Evolutionary conservation across 2,329 filamentous ascomycete genomes (phyloP).

Genomic region (Exophiala alcalophila): DNA sequence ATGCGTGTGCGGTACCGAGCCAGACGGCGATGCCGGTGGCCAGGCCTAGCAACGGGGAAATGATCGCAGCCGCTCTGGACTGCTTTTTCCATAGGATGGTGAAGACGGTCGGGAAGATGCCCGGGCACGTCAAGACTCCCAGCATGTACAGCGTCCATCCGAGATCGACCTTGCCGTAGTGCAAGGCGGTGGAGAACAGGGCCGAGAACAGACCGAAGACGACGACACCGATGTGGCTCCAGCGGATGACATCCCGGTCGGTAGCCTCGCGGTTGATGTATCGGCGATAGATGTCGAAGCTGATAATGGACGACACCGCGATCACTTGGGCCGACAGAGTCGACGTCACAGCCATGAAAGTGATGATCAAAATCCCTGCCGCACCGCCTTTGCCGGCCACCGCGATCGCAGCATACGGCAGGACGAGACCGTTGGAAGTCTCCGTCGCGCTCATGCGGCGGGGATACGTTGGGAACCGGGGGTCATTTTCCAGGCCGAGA

Average conservation of each 20-base stretch:
- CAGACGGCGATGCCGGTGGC: constrained; percentile 68
- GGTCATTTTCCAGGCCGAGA: constrained; percentile 45
- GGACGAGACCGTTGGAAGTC: background rate
- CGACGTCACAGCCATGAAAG: constrained; percentile 63
- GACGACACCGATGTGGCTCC: constrained; percentile 69
- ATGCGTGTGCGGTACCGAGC: constrained; percentile 69
- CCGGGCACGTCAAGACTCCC: constrained; percentile 47
- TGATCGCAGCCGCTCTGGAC: constrained; percentile 63
- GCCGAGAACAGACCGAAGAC: constrained; percentile 59
- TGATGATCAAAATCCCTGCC: constrained; percentile 38
- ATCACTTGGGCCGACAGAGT: constrained; percentile 79
- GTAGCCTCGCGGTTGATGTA: constrained; percentile 75
- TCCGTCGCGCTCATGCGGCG: constrained; percentile 20
- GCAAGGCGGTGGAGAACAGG: constrained; percentile 51
- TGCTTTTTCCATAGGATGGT: constrained; percentile 78
- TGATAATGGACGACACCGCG: constrained; percentile 79
- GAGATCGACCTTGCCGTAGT: constrained; percentile 55
- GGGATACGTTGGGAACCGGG: constrained; percentile 47
- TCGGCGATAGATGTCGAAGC: constrained; percentile 81
- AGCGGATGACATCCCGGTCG: constrained; percentile 72
- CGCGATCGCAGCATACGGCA: constrained; percentile 29
- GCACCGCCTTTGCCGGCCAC: constrained; percentile 42
- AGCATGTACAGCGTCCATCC: constrained; percentile 77
- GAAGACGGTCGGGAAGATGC: constrained; percentile 75
- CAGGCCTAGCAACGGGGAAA: constrained; percentile 59